phyloP scores from a whole-genome alignment of 768 basidiomycete genomes.

The Pluteus cervinus region DNA sequence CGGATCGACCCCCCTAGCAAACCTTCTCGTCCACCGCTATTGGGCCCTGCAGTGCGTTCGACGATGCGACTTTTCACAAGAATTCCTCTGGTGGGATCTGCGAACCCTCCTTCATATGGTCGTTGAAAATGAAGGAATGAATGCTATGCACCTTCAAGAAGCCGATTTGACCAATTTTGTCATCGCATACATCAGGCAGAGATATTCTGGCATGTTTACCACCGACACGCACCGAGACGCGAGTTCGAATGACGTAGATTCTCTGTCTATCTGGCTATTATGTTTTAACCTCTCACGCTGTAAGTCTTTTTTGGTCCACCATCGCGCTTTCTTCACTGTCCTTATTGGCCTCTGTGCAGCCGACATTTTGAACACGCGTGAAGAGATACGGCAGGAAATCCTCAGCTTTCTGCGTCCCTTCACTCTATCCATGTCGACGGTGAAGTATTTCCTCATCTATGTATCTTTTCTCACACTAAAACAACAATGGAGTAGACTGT shows the following conservation, averaged over 20 bases:
- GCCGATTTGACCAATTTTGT: conserved; percentile 35
- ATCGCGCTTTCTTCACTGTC: conserved; percentile 12
- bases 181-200: conserved; percentile 19
- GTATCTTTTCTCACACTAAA: conserved; percentile 13
- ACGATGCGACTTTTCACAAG: conserved; percentile 23
- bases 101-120: conserved; percentile 57
- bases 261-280: conserved; percentile 34
- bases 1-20: conserved; percentile 31
- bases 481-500: conserved; percentile 3
- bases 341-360: conserved; percentile 20
- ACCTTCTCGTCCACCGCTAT: conserved; percentile 43
- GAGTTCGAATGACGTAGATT: conserved; percentile 14
- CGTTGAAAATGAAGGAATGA: conserved; percentile 48
- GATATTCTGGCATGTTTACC: conserved; percentile 6
- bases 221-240: conserved; percentile 8
- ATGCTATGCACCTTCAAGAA: conserved; percentile 36
- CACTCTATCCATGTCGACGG: conserved; percentile 20
- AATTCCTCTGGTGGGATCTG: conserved; percentile 35
- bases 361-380: conserved; percentile 30
- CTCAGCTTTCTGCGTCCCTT: conserved; percentile 36
- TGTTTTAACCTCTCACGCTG: conserved; percentile 32
- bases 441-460: conserved; percentile 19
- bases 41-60: conserved; percentile 43
- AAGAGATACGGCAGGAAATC: conserved; percentile 33
- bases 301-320: conserved; percentile 17